Evolutionary conservation across 352 stramenopile species (phyloP), one percentile per base, ranked within the genome.

Genomic region (Pythium diclinum): DNA sequence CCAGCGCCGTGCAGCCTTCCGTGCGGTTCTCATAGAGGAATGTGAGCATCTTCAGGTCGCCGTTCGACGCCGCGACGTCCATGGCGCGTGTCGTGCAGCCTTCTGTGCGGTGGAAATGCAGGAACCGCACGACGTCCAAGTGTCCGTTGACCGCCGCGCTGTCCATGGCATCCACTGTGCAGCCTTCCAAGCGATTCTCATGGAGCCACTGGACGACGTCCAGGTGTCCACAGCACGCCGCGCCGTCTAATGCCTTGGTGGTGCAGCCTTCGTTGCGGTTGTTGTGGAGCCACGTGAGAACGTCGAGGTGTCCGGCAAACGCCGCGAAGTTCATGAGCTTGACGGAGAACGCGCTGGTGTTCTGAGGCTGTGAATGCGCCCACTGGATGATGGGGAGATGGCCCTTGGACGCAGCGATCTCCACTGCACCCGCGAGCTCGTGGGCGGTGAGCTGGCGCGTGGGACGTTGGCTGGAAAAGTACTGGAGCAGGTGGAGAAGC

Each of bases 321-420:
- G 75, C 75, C 3, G 75, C 75, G n/a, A 59, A 56, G 59, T 83
- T 73, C 63, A 83, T 76, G 14, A 73, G 69, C 30, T 72, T 69
- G 28, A 66, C 59, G 17, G 59, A 55, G 40, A 66, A 66, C 36
- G 51, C 32, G 6, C 21, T n/a, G 17, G 8, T 21, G 33, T 28
- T 30, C 14, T 21, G 47, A 9, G 51, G 38, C 13, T 51, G 59
- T 14, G 34, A 23, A 36, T 66, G 49, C 3, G 51, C 59, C 59
- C 59, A 66, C 47, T 66, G 21, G n/a, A 66, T 48, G 30, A 66
- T 59, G n/a, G 0, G 13, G 6, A 66, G 25, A 42, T 66, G 59
- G 49, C 59, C 59, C 17, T 25, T 19, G 19, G 33, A 54, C 10
- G 59, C 59, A 1, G 59, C 59, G 59, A 66, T 66, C 36, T 66